Evolutionary conservation across 345 rosid species (phyloP), one percentile per base, ranked within the genome.

Genomic region (Salix dunnii): DNA sequence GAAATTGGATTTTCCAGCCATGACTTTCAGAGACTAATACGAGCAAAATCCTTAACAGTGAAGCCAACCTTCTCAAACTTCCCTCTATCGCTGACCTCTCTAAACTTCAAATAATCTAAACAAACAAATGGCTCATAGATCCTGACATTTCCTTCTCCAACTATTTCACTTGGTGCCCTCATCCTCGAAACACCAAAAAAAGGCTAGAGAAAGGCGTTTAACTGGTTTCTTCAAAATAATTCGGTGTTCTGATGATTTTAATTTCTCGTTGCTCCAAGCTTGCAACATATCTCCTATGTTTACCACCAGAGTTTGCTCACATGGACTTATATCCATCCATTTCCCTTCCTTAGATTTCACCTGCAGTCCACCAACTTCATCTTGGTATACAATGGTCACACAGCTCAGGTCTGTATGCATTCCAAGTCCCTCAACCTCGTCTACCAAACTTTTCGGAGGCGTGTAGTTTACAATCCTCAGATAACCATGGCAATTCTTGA

Each of bases 391-490:
- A 13, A 87, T 77, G 2, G 87, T 84, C 31, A 87, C 70, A 31
- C 85, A 85, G 76, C 90, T 83, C 86, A 87, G 83, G 62, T 85
- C 88, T 18, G 88, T 83, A 27, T 87, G 88, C 81, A 76, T 85
- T 43, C 90, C 90, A 7, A 85, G 83, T 7, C 88, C 90, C 38
- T 83, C 90, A 3, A 75, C 75, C 38, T 73, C 85, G 6, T 73
- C 70, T 49, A 75, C 71, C 61, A 65, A n/a, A 31, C 7, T n/a
- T 30, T 74, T 42, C 17, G 88, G 82, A 14, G 86, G 75, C 3
- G 76, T 65, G 80, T 85, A 85, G 77, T 83, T 85, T 65, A 74
- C 71, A 40, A 87, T 76, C 70, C 87, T 81, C 60, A 85, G 46
- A 71, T 87, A 85, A 36, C 90, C 87, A 70, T 83, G 85, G 36